Base-by-base conservation (phyloP, 805 yeast genomes). In the Starmerella bacillaris region DNA sequence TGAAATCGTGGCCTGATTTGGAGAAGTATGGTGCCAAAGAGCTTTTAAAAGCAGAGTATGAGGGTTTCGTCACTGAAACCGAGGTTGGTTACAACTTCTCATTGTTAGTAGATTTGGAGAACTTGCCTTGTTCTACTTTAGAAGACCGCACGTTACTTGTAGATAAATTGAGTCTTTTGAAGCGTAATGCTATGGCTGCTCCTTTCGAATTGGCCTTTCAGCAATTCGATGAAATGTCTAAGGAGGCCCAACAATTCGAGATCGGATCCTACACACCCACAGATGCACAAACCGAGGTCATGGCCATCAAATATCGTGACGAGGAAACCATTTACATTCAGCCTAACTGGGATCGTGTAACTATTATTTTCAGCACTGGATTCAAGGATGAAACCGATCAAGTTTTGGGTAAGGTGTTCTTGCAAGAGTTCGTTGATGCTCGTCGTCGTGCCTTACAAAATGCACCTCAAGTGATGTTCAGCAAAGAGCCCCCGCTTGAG, bases 381-480 rank as follows among this genome's bases (percentile, higher is more conserved):
- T 89, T 89, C 67, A 77, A 79, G 53, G 99, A 89, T 58, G 96
- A 89, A 57, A 89, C 96, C 3, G 99, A 89, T 58, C 82, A 79
- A 54, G 51, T 55, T 11, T 51, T 58, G 24, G 61, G 60, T 26
- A 49, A 47, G 31, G 54, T 54, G 40, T 51, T 51, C 27, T 35
- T 59, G 40, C 59, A 58, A 45, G 94, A 84, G 59, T 84, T 84
- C 55, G 93, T 83, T 30, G 95, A 84, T 56, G 94, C 96, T 8
- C 73, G 99, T 59, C 78, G 78, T 54, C 70, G 94, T 56, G 78
- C 92, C 4, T 86, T 89, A 41, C 98, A 89, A 60, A 84, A 89
- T 33, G 95, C 96, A 2, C 99, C 99, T 14, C 99, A 89, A 63
- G 99, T 89, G 35, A 68, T 89, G 49, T 84, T 78, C 51, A 76